phyloP scores from a whole-genome alignment of 192 early-diverging fungal species.

The Rhizophagus clarus region DNA sequence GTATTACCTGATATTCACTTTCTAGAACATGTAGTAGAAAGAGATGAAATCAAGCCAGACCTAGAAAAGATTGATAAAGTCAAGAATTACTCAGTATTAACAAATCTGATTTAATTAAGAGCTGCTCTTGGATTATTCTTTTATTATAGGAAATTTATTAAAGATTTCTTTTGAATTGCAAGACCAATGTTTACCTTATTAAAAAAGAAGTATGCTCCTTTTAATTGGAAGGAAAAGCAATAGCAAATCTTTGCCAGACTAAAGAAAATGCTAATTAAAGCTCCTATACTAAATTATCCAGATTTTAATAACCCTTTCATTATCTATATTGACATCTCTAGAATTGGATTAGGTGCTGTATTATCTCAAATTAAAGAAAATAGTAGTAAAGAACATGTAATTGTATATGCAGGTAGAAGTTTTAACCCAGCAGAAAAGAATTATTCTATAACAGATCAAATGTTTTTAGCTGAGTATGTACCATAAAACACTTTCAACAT shows the following conservation, averaged over 20 bases:
- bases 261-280: background rate
- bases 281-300: background rate
- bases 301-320: background rate
- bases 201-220: constrained; percentile 8
- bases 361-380: constrained; percentile 15
- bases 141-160: background rate
- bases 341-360: constrained; percentile 8
- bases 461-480: constrained; percentile 40
- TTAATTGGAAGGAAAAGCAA: background rate
- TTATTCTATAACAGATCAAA: constrained; percentile 38
- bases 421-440: constrained; percentile 22
- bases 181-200: background rate
- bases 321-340: background rate
- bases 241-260: background rate
- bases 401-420: constrained; percentile 9
- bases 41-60: background rate
- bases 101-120: background rate
- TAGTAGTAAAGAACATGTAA: background rate
- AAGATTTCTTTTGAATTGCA: background rate
- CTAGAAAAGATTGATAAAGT: background rate
- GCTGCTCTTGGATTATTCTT: background rate
- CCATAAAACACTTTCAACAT: constrained; percentile 33
- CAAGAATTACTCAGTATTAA: background rate
- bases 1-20: background rate
- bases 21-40: background rate